Conservation (phyloP, 1,284 basidiomycete genomes). For the Cryptococcus maquisensis region DNA sequence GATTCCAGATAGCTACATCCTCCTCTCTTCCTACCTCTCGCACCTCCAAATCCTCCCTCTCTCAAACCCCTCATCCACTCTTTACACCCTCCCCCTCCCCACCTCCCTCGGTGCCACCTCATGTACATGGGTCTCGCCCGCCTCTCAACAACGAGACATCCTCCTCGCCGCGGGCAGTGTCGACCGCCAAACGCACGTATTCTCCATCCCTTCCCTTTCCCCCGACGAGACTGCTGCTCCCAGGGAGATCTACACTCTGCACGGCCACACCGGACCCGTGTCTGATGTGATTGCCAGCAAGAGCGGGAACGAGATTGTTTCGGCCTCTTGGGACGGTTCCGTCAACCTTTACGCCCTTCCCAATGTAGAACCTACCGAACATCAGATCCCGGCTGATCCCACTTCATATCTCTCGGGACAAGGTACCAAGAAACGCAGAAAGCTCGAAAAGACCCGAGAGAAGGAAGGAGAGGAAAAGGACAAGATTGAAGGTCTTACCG, state of each 20-base stretch:
- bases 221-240: conserved; percentile 52
- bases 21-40: conserved; percentile 78
- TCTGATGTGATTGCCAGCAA: conserved; percentile 61
- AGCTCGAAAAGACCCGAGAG: conserved; percentile 41
- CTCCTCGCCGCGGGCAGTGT: conserved; percentile 71
- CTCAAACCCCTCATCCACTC: conserved; percentile 16
- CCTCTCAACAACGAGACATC: conserved; percentile 46
- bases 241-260: conserved; percentile 54
- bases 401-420: conserved; percentile 44
- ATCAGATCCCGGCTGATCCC: conserved; percentile 47
- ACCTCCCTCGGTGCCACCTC: conserved; percentile 62
- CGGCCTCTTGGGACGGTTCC: conserved; percentile 71
- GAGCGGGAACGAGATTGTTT: conserved; percentile 61
- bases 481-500: conserved; percentile 49
- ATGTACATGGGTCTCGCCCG: conserved; percentile 57
- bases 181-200: conserved; percentile 70
- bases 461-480: conserved; percentile 33
- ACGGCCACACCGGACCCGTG: conserved; percentile 69
- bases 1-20: conserved; percentile 56
- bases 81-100: conserved; percentile 45
- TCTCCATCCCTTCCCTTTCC: conserved; percentile 52
- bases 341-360: conserved; percentile 63
- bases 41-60: conserved; percentile 65
- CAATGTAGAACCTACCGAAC: conserved; percentile 32
- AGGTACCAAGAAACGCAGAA: conserved; percentile 58